Conservation (phyloP, 2,329 filamentous ascomycete species). For the Pseudogymnoascus sp. region DNA sequence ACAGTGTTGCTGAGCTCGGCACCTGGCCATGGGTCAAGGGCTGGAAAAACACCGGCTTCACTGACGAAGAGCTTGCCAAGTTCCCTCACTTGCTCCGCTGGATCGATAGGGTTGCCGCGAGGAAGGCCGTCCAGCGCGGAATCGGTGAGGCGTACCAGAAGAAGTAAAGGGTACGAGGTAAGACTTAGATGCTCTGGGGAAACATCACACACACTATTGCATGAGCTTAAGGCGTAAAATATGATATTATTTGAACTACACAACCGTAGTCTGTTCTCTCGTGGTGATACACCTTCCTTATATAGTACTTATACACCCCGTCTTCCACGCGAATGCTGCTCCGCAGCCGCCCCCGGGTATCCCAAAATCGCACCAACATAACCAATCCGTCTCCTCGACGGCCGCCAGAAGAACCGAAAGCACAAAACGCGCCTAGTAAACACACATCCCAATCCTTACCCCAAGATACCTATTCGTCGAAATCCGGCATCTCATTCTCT, state of each 20-base stretch:
- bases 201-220: not conserved
- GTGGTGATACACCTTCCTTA: not conserved
- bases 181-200: not conserved
- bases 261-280: not conserved
- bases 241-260: conserved; percentile 7
- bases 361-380: conserved; percentile 5
- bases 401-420: conserved; percentile 3
- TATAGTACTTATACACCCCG: conserved; percentile 3
- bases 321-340: not conserved
- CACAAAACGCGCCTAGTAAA: conserved; percentile 5
- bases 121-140: conserved; percentile 34
- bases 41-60: conserved; percentile 37
- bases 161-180: not conserved
- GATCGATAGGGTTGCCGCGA: conserved; percentile 42
- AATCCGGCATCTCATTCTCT: conserved; percentile 28
- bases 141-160: not conserved
- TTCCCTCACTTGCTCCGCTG: conserved; percentile 46
- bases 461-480: conserved; percentile 3
- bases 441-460: not conserved
- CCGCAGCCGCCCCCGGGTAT: conserved; percentile 2
- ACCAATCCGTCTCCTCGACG: not conserved
- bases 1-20: conserved; percentile 45
- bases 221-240: conserved; percentile 1
- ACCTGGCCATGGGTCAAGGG: conserved; percentile 43
- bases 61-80: conserved; percentile 38